Conservation (phyloP, 1,284 basidiomycete species). For the Mycena sp. region DNA sequence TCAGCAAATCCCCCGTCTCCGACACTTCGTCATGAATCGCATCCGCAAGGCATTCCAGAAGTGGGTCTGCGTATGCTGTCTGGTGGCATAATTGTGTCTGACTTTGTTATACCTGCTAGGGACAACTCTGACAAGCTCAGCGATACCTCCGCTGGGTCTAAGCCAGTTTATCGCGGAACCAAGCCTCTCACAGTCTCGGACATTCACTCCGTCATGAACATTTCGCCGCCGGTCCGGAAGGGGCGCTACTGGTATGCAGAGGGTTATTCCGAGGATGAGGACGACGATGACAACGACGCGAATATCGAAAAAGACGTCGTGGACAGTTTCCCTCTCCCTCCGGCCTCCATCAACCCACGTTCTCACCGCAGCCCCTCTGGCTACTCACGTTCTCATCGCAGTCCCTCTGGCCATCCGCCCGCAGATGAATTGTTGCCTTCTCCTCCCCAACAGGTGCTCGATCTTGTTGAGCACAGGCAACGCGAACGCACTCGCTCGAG, state of each 20-base stretch:
- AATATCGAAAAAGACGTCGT: slow-evolving; percentile 1
- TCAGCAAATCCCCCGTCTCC: background rate
- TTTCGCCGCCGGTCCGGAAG: background rate
- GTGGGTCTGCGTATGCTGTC: background rate
- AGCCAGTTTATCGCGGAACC: slow-evolving; percentile 14
- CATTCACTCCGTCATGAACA: slow-evolving; percentile 10
- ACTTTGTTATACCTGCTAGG: background rate
- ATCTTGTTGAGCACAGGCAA: background rate
- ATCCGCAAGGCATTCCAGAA: slow-evolving; percentile 23
- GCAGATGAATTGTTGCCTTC: slow-evolving; percentile 16
- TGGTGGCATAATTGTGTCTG: slow-evolving; percentile 4
- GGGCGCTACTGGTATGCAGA: background rate
- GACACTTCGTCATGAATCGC: slow-evolving; percentile 8
- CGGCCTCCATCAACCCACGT: background rate
- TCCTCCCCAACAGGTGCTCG: slow-evolving; percentile 18
- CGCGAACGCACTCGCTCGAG: slow-evolving; percentile 7
- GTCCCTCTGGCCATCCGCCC: background rate
- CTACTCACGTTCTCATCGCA: background rate
- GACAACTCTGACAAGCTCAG: background rate
- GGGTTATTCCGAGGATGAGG: too few relatives aligned
- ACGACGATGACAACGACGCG: too few relatives aligned
- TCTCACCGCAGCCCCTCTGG: background rate
- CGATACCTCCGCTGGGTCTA: background rate
- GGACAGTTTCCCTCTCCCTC: slow-evolving; percentile 15
- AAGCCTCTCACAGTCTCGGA: slow-evolving; percentile 21